Conservation (phyloP, 164 flowering plant genomes). For the Echeveria elegans region DNA sequence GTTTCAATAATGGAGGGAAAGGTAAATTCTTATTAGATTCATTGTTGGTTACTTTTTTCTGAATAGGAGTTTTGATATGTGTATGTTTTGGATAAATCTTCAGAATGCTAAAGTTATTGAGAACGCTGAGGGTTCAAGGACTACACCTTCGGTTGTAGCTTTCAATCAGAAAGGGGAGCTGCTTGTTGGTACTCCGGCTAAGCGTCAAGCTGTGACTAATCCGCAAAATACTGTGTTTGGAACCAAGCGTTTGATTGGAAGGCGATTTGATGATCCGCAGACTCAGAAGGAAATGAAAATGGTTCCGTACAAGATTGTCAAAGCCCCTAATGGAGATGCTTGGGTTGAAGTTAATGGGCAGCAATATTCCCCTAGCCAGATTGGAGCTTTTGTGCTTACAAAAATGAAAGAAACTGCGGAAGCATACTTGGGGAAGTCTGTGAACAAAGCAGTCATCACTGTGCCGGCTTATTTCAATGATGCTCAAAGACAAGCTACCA, state of each 20-base stretch:
- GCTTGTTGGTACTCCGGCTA: constrained; percentile 26
- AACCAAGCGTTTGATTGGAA: constrained; percentile 27
- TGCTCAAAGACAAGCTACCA: constrained; percentile 33
- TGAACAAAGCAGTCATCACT: constrained; percentile 31
- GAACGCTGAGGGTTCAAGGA: constrained; percentile 29
- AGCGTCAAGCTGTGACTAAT: constrained; percentile 29
- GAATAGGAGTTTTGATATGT: not conserved
- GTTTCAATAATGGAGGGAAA: constrained; percentile 37
- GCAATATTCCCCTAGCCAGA: constrained; percentile 30
- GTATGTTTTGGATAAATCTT: constrained; percentile 5
- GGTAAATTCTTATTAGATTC: constrained; percentile 13
- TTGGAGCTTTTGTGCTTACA: constrained; percentile 27
- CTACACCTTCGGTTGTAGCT: constrained; percentile 30
- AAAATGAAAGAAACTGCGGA: constrained; percentile 34
- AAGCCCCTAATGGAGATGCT: constrained; percentile 31
- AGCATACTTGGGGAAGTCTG: constrained; percentile 24
- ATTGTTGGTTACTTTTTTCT: not conserved
- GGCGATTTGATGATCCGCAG: constrained; percentile 27
- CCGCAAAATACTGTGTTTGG: constrained; percentile 32
- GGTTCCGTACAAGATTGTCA: constrained; percentile 31
- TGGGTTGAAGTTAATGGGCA: constrained; percentile 33
- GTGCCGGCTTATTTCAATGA: constrained; percentile 42
- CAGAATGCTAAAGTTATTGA: constrained; percentile 32
- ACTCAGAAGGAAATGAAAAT: constrained; percentile 30
- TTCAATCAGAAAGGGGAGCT: constrained; percentile 24